Percentiles rank a stretch among this genome's conserved stretches.
Evolutionary conservation across 2,329 filamentous ascomycete genomes (phyloP).

Genomic region (Neurospora sp.): DNA sequence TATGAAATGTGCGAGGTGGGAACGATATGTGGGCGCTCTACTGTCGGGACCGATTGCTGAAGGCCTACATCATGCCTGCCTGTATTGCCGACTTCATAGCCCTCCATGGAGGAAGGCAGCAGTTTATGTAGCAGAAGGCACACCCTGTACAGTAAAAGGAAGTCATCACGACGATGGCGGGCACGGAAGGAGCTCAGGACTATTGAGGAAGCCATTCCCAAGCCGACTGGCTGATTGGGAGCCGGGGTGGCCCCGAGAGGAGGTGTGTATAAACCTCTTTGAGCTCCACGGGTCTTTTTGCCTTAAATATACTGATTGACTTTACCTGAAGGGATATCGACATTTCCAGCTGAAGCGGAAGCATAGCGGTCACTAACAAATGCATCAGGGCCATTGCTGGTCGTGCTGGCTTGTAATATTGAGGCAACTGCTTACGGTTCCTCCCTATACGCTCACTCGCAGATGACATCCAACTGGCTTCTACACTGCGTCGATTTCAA

Average conservation of each 20-base stretch:
- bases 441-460: not conserved
- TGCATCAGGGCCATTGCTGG: not conserved
- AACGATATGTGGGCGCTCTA: not conserved
- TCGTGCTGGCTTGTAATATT: not conserved
- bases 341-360: not conserved
- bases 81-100: too few species aligned
- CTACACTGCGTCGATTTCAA: not conserved
- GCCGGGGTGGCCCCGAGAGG: too few species aligned
- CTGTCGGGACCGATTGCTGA: not conserved
- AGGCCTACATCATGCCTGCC: not conserved
- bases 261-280: not conserved
- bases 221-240: too few species aligned
- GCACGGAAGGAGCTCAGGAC: not conserved
- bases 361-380: not conserved
- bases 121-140: too few species aligned
- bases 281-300: not conserved
- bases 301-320: not conserved
- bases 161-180: not conserved
- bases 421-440: not conserved
- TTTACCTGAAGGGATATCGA: not conserved
- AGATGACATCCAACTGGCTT: not conserved
- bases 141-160: not conserved
- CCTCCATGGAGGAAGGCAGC: too few species aligned
- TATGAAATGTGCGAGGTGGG: not conserved
- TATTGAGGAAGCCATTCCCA: too few species aligned